Percentiles rank a stretch among this genome's conserved stretches.
These are phyloP conservation scores for Coemansia sp. DNA, from an alignment of 192 early-diverging fungal species.

Conservation along the genomic window DNA sequence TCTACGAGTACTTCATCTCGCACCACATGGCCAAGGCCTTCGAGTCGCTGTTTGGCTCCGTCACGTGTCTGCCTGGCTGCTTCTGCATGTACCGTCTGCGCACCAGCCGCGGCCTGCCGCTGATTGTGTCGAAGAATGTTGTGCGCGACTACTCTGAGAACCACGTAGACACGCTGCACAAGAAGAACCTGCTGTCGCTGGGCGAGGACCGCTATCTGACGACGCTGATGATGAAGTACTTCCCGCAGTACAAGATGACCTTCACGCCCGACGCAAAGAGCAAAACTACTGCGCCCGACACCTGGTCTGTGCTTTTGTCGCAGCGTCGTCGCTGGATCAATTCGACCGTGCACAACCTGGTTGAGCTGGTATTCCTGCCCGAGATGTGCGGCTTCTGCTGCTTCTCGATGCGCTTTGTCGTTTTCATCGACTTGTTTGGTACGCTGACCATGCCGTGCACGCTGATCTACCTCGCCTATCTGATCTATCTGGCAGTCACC, in stretches of 20 bases:
- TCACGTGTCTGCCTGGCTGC: conserved; percentile 82
- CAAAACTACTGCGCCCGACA: conserved; percentile 86
- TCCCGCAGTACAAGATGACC: conserved; percentile 90
- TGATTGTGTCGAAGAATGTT: conserved; percentile 78
- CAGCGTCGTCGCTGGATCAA: conserved; percentile 99
- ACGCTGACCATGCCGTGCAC: conserved; percentile 78
- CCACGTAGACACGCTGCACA: conserved; percentile 91
- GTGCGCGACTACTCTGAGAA: conserved; percentile 88
- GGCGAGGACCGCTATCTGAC: conserved; percentile 98
- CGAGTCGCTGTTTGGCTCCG: conserved; percentile 77
- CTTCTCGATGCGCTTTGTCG: conserved; percentile 97
- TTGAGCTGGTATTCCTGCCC: conserved; percentile 81
- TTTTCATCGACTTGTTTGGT: conserved; percentile 88
- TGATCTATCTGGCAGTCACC: conserved; percentile 69
- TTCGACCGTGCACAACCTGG: conserved; percentile 94
- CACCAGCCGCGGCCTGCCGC: conserved; percentile 66
- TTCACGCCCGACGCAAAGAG: conserved; percentile 87
- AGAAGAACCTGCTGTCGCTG: conserved; percentile 93
- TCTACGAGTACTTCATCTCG: conserved; percentile 89
- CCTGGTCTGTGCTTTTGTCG: conserved; percentile 82
- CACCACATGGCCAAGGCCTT: conserved; percentile 92
- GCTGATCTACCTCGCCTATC: conserved; percentile 75
- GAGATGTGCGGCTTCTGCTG: conserved; percentile 96
- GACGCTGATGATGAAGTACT: conserved; percentile 95
- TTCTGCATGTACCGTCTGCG: conserved; percentile 86